phyloP scores from a whole-genome alignment of 108 stramenopile species.

The Cyclotella baltica region DNA sequence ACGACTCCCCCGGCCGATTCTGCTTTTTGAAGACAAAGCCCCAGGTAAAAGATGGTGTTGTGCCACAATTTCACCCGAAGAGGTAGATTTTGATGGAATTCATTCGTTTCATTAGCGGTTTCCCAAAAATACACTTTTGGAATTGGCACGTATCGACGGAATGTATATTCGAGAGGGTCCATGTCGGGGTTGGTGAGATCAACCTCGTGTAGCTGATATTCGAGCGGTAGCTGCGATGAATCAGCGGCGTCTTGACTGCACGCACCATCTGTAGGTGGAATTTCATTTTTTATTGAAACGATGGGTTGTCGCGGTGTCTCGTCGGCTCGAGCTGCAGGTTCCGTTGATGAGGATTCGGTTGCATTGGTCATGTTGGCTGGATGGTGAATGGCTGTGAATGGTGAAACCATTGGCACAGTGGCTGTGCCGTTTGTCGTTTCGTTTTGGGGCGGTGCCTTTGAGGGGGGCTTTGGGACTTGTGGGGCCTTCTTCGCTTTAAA shows the following conservation, averaged over 20 bases:
- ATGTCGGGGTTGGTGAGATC: slow-evolving; percentile 61
- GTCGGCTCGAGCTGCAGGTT: too few relatives aligned
- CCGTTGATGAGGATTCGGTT: too few relatives aligned
- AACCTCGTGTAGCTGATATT: slow-evolving; percentile 55
- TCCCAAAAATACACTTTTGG: slow-evolving; percentile 72
- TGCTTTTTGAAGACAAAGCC: slow-evolving; percentile 26
- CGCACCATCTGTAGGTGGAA: too few relatives aligned
- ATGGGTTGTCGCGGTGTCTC: too few relatives aligned
- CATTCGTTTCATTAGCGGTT: slow-evolving; percentile 37
- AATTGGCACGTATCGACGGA: slow-evolving; percentile 62
- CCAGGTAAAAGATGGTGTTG: slow-evolving; percentile 43
- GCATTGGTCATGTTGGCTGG: too few relatives aligned
- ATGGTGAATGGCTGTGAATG: too few relatives aligned
- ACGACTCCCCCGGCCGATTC: slow-evolving; percentile 57
- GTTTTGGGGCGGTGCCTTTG: too few relatives aligned
- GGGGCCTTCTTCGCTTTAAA: too few relatives aligned
- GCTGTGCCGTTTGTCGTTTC: too few relatives aligned
- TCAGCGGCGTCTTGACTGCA: not conserved
- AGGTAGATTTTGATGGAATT: slow-evolving; percentile 48
- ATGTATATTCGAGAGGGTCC: slow-evolving; percentile 69
- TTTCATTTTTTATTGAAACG: not conserved
- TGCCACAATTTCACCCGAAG: slow-evolving; percentile 61
- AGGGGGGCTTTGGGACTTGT: too few relatives aligned
- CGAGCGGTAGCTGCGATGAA: slow-evolving; percentile 29
- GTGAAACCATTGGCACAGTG: too few relatives aligned